Evolutionary conservation across 805 yeast genomes (phyloP).

Genomic region (Starmerella cellae): DNA sequence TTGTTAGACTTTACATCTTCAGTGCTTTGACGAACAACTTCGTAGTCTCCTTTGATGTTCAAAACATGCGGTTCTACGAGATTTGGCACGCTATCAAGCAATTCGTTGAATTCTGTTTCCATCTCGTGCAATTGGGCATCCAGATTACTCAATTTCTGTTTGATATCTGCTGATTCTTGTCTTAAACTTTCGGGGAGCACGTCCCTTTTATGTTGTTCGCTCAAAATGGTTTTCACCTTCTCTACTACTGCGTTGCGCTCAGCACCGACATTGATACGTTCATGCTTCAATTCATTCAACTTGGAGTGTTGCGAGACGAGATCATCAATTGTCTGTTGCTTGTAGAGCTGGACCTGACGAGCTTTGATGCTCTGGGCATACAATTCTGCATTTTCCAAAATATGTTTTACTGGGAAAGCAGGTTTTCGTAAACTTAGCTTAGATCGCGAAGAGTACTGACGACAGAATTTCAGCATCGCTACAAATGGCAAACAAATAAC

Average conservation of each 20-base stretch:
- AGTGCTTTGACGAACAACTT: conserved; percentile 10
- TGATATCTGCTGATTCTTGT: conserved; percentile 4
- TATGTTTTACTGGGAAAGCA: conserved; percentile 18
- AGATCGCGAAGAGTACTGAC: not conserved
- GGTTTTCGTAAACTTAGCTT: conserved; percentile 5
- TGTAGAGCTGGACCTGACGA: conserved; percentile 19
- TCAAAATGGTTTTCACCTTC: conserved; percentile 8
- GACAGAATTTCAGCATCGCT: no score
- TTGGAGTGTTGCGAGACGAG: conserved; percentile 21
- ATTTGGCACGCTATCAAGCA: conserved; percentile 27
- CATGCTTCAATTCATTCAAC: conserved; percentile 10
- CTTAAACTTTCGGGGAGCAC: conserved; percentile 13
- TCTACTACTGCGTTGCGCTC: conserved; percentile 16
- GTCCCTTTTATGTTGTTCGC: conserved; percentile 16
- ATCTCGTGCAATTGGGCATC: conserved; percentile 17
- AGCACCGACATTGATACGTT: conserved; percentile 17
- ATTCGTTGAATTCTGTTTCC: conserved; percentile 11
- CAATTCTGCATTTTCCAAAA: conserved; percentile 13
- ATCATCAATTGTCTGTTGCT: conserved; percentile 16
- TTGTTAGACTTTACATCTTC: not conserved
- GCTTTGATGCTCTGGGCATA: conserved; percentile 21
- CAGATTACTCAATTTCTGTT: conserved; percentile 5
- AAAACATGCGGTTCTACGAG: conserved; percentile 21
- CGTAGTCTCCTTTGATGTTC: conserved; percentile 14
- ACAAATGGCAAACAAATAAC: no score